Evolutionary conservation across 129 eudicot genomes (phyloP).

Genomic region (Dittrichia graveolens): DNA sequence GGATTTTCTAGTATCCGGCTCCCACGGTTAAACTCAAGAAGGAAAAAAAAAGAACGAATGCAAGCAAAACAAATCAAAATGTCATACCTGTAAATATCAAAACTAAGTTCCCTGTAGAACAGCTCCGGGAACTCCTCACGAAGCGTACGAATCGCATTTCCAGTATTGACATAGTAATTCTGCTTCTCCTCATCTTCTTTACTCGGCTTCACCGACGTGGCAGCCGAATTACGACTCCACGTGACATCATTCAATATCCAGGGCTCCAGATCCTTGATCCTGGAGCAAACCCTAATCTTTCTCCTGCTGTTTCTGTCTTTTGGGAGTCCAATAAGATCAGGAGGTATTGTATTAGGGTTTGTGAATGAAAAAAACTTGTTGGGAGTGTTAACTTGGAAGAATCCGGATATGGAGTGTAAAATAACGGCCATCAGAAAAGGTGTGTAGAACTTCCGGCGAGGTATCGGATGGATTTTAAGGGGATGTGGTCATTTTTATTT

Average conservation of each 20-base stretch:
- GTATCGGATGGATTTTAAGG: conserved; percentile 13
- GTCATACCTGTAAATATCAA: conserved; percentile 68
- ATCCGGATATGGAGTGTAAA: conserved; percentile 23
- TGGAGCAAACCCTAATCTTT: conserved; percentile 48
- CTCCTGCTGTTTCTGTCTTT: conserved; percentile 10
- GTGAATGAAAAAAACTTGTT: not conserved
- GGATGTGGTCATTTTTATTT: conserved; percentile 23
- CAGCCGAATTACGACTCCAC: conserved; percentile 36
- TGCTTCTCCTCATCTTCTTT: conserved; percentile 70
- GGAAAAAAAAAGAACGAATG: too few relatives aligned
- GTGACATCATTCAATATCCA: conserved; percentile 37
- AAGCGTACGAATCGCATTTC: conserved; percentile 80
- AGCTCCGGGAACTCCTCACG: conserved; percentile 74
- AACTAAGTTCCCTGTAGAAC: conserved; percentile 61
- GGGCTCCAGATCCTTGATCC: conserved; percentile 58
- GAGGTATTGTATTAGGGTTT: not conserved
- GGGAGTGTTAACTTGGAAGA: not conserved
- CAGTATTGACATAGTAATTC: conserved; percentile 72
- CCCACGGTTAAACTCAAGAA: too few relatives aligned
- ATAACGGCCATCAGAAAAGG: conserved; percentile 27
- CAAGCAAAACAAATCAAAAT: not conserved
- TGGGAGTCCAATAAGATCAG: not conserved
- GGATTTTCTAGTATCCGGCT: too few relatives aligned
- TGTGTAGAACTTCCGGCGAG: conserved; percentile 3
- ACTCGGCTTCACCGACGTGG: conserved; percentile 38